Evolutionary conservation across 1,139 yeast species (phyloP).

Genomic region (Diutina pseudorugosa): DNA sequence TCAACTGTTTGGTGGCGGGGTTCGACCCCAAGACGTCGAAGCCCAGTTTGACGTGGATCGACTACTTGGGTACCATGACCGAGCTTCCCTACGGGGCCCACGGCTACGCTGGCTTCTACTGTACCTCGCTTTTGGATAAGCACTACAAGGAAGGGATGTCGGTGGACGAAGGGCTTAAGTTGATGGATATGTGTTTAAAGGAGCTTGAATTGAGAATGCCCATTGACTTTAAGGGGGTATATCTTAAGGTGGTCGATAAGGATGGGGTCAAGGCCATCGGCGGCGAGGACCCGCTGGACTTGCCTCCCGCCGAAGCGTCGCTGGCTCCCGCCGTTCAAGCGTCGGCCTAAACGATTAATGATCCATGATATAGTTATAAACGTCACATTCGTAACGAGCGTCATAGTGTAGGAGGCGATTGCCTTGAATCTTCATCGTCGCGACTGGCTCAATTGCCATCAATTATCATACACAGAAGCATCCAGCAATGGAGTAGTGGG

Average conservation of each 20-base stretch:
- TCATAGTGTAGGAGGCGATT: too few species aligned
- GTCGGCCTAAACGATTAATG: neutral
- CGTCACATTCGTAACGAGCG: neutral
- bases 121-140: slow-evolving; percentile 80
- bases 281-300: neutral
- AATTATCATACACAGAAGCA: too few species aligned
- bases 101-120: slow-evolving; percentile 93
- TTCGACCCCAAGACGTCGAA: slow-evolving; percentile 49
- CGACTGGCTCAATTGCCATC: too few species aligned
- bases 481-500: too few species aligned
- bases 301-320: slow-evolving; percentile 4
- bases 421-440: too few species aligned
- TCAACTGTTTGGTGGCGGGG: slow-evolving; percentile 80
- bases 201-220: slow-evolving; percentile 89
- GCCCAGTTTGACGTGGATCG: slow-evolving; percentile 81
- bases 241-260: slow-evolving; percentile 65
- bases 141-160: slow-evolving; percentile 76
- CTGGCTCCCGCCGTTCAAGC: slow-evolving; percentile 4
- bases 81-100: slow-evolving; percentile 93
- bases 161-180: slow-evolving; percentile 65
- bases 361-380: neutral
- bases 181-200: slow-evolving; percentile 59
- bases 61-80: slow-evolving; percentile 85
- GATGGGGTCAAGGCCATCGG: slow-evolving; percentile 34
- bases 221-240: slow-evolving; percentile 86